Conservation (phyloP, 495 filamentous ascomycete species). For the Hypoxylon rickii region DNA sequence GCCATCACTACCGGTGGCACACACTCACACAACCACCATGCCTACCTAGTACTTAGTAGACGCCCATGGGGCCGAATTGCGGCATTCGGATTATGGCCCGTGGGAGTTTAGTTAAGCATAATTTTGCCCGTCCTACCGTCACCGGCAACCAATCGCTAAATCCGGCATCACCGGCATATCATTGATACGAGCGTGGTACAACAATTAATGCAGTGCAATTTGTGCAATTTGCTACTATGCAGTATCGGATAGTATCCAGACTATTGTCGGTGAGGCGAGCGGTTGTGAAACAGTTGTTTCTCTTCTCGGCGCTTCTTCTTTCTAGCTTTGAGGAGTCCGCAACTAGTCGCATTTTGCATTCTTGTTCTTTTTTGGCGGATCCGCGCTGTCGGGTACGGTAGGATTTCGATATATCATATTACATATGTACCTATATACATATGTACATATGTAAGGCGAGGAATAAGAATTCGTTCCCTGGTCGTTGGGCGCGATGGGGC, state of each 20-base stretch:
- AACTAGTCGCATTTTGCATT: no score
- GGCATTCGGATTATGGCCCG: constrained; percentile 5
- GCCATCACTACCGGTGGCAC: not conserved
- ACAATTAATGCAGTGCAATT: constrained; percentile 11
- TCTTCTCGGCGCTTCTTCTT: not conserved
- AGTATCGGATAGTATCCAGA: constrained; percentile 9
- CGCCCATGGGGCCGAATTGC: constrained; percentile 11
- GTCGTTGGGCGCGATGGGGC: no score
- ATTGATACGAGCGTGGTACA: constrained; percentile 7
- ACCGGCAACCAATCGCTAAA: not conserved
- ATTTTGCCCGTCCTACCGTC: not conserved
- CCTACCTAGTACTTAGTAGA: no score
- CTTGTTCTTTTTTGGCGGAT: constrained; percentile 6
- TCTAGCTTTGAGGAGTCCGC: not conserved
- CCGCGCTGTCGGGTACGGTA: constrained; percentile 24
- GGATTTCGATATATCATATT: constrained; percentile 3
- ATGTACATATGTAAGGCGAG: not conserved
- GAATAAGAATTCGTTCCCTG: not conserved
- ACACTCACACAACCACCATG: no score
- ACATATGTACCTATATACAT: not conserved
- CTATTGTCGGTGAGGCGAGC: constrained; percentile 4
- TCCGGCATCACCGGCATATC: constrained; percentile 8
- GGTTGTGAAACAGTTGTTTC: constrained; percentile 12
- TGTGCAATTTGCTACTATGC: no score
- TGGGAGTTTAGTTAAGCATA: no score